Evolutionary conservation across 2,329 filamentous ascomycete species (phyloP).

Genomic region (Trichoderma sp.): DNA sequence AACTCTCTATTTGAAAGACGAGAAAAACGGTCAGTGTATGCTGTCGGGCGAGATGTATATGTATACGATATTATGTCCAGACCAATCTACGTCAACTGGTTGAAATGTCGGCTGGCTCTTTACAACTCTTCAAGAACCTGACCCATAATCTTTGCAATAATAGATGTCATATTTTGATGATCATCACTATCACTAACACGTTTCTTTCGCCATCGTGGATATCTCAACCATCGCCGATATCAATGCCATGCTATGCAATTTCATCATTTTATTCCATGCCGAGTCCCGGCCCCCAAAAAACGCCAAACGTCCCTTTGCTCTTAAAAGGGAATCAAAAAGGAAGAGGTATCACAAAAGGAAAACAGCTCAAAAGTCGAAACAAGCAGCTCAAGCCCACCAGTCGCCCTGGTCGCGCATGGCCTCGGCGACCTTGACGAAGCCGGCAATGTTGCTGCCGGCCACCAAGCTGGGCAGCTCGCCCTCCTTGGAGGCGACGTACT

Average conservation of each 20-base stretch:
- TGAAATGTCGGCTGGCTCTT: neutral
- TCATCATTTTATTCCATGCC: neutral
- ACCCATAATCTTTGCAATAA: neutral
- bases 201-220: neutral
- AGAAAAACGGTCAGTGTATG: neutral
- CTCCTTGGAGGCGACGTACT: slow-evolving; percentile 78
- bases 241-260: slow-evolving; percentile 3
- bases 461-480: slow-evolving; percentile 88
- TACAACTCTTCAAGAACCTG: neutral
- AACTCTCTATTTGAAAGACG: neutral
- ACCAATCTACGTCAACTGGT: neutral
- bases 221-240: slow-evolving; percentile 5
- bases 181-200: neutral
- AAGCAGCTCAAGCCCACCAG: slow-evolving; percentile 64
- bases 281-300: slow-evolving; percentile 2
- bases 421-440: slow-evolving; percentile 92
- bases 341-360: neutral
- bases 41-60: neutral
- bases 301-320: slow-evolving; percentile 8
- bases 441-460: slow-evolving; percentile 94
- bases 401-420: slow-evolving; percentile 98
- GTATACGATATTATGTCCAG: neutral
- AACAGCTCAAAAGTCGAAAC: neutral
- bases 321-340: neutral
- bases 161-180: neutral